Evolutionary conservation across 2,329 filamentous ascomycete species (phyloP), one percentile per base, ranked within the genome.

Genomic region (Tolypocladium tundrense): DNA sequence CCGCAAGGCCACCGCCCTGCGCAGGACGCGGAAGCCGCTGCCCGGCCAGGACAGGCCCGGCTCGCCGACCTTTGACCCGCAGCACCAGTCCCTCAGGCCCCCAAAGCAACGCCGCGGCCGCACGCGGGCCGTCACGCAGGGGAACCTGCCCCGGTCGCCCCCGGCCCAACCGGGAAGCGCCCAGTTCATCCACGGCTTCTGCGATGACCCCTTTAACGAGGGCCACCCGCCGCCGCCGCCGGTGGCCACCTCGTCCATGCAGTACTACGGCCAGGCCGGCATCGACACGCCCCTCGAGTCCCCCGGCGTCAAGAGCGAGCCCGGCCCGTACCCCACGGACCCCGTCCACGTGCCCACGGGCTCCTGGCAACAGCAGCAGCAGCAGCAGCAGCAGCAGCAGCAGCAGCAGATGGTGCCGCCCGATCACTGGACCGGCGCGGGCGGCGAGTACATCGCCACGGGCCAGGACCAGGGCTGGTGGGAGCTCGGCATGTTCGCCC

Each of bases 261-360:
- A 65, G 41, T 72, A 66, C 61, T 73, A 69, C 62, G 66, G 63
- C 48, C 65, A 68, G 33, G 64, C 66, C 53, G 68, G 67, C 43
- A 67, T 71, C 51, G 66, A 71, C 57, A 73, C 74, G 40, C 73
- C 75, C 16, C 65, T 72, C 52, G 70, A 71, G 59, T 77, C 75
- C 1, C 75, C 74, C 11, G 65, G 68, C 10, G 61, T 74, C 57
- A 71, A 70, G 63, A 62, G 64, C 55, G 68, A 70, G 56, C 63
- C 65, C 35, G 62, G 61, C 10, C 65, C 63, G 53, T 71, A 69
- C 55, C 65, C 66, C 24, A 60, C 59, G n/a, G 60, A 56, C 21
- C 59, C 59, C 51, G 62, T 58, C 55, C 62, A 57, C 54, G 61
- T 56, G 50, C 59, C 60, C 57, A 57, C 59, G 55, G 62, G 50